Base-by-base conservation (phyloP, 768 basidiomycete genomes). In the Tubosaeta sp. region DNA sequence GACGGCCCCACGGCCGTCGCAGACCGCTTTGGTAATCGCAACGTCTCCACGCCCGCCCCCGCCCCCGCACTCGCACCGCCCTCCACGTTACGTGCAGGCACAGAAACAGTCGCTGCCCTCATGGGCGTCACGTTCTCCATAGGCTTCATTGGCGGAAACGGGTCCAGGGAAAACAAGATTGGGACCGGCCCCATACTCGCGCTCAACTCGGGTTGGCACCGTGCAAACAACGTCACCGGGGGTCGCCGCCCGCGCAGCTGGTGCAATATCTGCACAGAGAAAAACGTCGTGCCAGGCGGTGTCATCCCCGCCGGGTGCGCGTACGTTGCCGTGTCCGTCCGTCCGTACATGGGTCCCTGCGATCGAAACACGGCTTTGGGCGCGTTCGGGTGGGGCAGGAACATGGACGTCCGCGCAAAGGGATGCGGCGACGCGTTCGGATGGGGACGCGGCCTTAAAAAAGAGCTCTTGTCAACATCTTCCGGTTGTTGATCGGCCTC, bases 301-400 rank as follows among this genome's bases (percentile, higher is more conserved):
- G 44, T 49, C 3, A 35, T 22, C 6, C 31, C 52, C 32, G 48
- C 34, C 10, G 59, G 51, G 10, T 44, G 48, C 1, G 52, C 25
- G 38, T 62, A 56, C 6, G 56, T 48, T 27, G 25, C 18, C 66
- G 69, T 19, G 52, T 19, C 12, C 45, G 54, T 40, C 44, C 76
- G 76, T 44, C 80, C 77, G 62, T 81, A 86, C 80, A 85, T 80
- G 3, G 83, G 83, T 0, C 83, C 83, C 2, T 69, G 65, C 2
- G 62, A 64, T 14, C 52, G 60, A 38, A 24, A 30, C 2, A 46
- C 52, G 29, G 66, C 54, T 48, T 77, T 80, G 8, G 79, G 79
- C 4, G 79, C 80, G 61, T 77, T 76, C 1, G 79, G 79, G 56
- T 81, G 79, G 0, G 79, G 79, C 32, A 76, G 68, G 54, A 81